A percentile compares a stretch with the other conserved stretches of the same genome.
phyloP scores from a whole-genome alignment of 1,284 basidiomycete species.

The Tilletiaria anomala region DNA sequence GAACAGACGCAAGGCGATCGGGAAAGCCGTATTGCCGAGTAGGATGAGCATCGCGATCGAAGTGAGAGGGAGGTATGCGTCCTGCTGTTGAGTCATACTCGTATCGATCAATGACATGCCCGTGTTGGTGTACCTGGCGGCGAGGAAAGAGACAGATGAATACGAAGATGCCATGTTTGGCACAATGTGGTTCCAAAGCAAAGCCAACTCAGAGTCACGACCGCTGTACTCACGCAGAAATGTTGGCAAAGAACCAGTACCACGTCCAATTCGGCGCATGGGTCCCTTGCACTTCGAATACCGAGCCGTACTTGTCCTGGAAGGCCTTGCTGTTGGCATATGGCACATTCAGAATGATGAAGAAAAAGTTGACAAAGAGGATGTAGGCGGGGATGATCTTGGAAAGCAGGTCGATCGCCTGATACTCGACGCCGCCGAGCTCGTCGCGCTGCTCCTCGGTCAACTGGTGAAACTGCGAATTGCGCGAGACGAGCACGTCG shows the following conservation, averaged over 20 bases:
- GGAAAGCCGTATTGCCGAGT: conserved; percentile 73
- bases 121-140: conserved; percentile 78
- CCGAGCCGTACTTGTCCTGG: conserved; percentile 17
- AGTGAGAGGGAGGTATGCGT: conserved; percentile 65
- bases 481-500: conserved; percentile 47
- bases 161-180: too few species aligned
- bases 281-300: conserved; percentile 24
- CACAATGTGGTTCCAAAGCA: too few species aligned
- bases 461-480: conserved; percentile 69
- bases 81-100: conserved; percentile 70
- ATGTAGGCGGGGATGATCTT: conserved; percentile 28
- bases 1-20: conserved; percentile 34
- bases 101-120: conserved; percentile 75
- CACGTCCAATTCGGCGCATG: conserved; percentile 37
- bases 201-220: neutral
- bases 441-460: conserved; percentile 65
- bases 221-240: neutral
- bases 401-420: conserved; percentile 63
- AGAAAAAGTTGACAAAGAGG: conserved; percentile 11
- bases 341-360: conserved; percentile 26
- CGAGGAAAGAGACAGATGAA: conserved; percentile 77
- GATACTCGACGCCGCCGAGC: conserved; percentile 83
- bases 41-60: conserved; percentile 54
- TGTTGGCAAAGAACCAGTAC: neutral
- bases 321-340: conserved; percentile 23